A percentile compares a stretch with the other conserved stretches of the same genome.
phyloP scores from a whole-genome alignment of 83 land plant genomes.

The Thuja plicata region DNA sequence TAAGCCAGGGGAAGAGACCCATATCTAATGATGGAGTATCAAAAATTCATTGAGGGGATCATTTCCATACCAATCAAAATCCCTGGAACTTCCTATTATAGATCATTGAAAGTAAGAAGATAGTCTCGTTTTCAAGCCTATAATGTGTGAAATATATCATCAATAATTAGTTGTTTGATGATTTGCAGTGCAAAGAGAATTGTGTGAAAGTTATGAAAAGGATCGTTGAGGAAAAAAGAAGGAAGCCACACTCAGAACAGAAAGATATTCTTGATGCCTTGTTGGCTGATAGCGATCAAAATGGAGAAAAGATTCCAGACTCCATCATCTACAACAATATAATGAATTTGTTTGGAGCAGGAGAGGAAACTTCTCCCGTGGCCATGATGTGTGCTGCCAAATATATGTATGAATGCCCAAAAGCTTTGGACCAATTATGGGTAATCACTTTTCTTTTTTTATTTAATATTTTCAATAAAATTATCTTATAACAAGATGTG shows the following conservation, averaged over 20 bases:
- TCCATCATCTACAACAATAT: slow-evolving; percentile 62
- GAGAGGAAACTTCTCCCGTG: slow-evolving; percentile 76
- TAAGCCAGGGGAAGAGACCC: slow-evolving; percentile 65
- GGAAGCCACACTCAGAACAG: slow-evolving; percentile 10
- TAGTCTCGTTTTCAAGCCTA: neutral
- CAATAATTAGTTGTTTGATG: neutral
- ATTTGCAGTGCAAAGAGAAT: slow-evolving; percentile 10
- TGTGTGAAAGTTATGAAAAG: slow-evolving; percentile 12
- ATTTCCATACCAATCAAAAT: slow-evolving; percentile 64
- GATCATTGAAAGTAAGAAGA: slow-evolving; percentile 48
- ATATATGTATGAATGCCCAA: too few species aligned
- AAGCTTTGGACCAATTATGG: too few species aligned
- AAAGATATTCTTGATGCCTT: slow-evolving; percentile 33
- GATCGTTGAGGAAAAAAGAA: slow-evolving; percentile 9
- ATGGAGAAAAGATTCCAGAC: too few species aligned
- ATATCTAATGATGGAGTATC: slow-evolving; percentile 44
- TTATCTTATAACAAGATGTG: too few species aligned
- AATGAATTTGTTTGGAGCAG: slow-evolving; percentile 58
- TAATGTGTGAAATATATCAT: neutral
- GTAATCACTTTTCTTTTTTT: slow-evolving; percentile 13
- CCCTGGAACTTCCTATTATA: slow-evolving; percentile 57
- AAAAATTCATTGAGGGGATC: slow-evolving; percentile 64
- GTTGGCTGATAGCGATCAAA: slow-evolving; percentile 45
- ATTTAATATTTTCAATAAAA: too few species aligned
- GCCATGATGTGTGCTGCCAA: too few species aligned